Percentiles rank a stretch among this genome's conserved stretches.
These are phyloP conservation scores for Panaeolus papilionaceus DNA, from an alignment of 768 basidiomycete genomes.

Conservation along the genomic window DNA sequence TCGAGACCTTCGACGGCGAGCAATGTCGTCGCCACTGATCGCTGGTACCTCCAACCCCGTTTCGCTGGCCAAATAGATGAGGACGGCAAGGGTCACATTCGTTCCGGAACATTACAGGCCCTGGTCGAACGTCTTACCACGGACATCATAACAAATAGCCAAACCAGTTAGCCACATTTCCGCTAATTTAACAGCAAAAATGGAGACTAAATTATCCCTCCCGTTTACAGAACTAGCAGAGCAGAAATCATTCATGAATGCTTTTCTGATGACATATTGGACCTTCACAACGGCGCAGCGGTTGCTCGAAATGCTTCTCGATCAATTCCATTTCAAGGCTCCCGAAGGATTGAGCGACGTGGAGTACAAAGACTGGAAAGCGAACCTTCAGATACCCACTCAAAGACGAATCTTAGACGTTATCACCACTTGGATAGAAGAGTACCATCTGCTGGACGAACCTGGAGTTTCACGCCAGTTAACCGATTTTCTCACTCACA, in stretches of 20 bases:
- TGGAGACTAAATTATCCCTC: slow-evolving; percentile 13
- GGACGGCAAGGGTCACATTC: slow-evolving; percentile 69
- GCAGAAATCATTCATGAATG: slow-evolving; percentile 48
- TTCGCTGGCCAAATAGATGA: slow-evolving; percentile 69
- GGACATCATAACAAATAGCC: slow-evolving; percentile 45
- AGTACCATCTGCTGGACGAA: slow-evolving; percentile 68
- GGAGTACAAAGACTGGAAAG: slow-evolving; percentile 71
- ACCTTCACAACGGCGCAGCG: slow-evolving; percentile 76
- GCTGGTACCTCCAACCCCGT: slow-evolving; percentile 64
- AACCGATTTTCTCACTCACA: slow-evolving; percentile 57
- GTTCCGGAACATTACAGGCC: slow-evolving; percentile 72
- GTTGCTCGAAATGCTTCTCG: slow-evolving; percentile 72
- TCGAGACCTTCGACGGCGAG: slow-evolving; percentile 18
- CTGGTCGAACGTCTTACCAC: slow-evolving; percentile 74
- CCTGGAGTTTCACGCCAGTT: slow-evolving; percentile 62
- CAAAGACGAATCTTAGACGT: slow-evolving; percentile 65
- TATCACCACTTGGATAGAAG: slow-evolving; percentile 66
- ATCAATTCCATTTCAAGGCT: slow-evolving; percentile 62
- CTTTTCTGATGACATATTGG: slow-evolving; percentile 86
- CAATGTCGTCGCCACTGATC: background rate
- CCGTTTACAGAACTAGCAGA: slow-evolving; percentile 30
- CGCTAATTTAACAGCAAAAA: slow-evolving; percentile 13
- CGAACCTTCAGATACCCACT: slow-evolving; percentile 63
- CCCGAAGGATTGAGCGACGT: slow-evolving; percentile 54
- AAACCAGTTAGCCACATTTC: slow-evolving; percentile 54